Percentiles rank a stretch among this genome's conserved stretches.
Evolutionary conservation across 768 basidiomycete species (phyloP).

Genomic region (Tricholoma matsutake): DNA sequence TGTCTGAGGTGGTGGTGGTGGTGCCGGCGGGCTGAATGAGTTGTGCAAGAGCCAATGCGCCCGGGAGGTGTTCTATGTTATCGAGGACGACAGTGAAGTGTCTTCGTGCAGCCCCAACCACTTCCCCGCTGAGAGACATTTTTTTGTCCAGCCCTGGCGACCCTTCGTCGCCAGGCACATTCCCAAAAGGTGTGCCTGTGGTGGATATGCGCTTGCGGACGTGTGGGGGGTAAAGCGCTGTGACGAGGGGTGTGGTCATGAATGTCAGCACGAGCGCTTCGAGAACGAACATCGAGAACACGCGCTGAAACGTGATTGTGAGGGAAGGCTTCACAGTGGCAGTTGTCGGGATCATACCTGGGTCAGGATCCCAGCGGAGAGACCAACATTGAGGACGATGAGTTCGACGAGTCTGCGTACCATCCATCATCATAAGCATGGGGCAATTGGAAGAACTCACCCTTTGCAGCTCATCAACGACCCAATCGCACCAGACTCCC

Average conservation of each 20-base stretch:
- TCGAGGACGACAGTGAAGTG: conserved; percentile 87
- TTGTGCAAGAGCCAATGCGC: conserved; percentile 87
- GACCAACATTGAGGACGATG: conserved; percentile 94
- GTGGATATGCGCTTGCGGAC: conserved; percentile 46
- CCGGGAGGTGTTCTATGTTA: conserved; percentile 83
- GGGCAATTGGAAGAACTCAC: conserved; percentile 31
- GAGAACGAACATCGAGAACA: not conserved
- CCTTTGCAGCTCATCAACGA: conserved; percentile 96
- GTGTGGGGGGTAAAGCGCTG: conserved; percentile 62
- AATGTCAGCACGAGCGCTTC: conserved; percentile 69
- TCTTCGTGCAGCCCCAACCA: conserved; percentile 5
- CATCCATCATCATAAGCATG: not conserved
- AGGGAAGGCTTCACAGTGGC: not conserved
- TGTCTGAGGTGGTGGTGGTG: not conserved
- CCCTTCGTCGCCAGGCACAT: conserved; percentile 38
- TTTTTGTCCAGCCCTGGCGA: conserved; percentile 1
- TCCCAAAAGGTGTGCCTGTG: conserved; percentile 45
- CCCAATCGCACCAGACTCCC: conserved; percentile 84
- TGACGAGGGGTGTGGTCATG: conserved; percentile 79
- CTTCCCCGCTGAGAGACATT: conserved; percentile 6
- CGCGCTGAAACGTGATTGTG: not conserved
- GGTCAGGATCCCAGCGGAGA: conserved; percentile 75
- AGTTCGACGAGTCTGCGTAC: conserved; percentile 74
- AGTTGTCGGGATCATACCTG: conserved; percentile 29
- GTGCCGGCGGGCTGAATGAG: conserved; percentile 53